Percentiles rank a stretch among this genome's conserved stretches.
Evolutionary conservation across 345 rosid species (phyloP).

Genomic region (Atalantia buxifolia): DNA sequence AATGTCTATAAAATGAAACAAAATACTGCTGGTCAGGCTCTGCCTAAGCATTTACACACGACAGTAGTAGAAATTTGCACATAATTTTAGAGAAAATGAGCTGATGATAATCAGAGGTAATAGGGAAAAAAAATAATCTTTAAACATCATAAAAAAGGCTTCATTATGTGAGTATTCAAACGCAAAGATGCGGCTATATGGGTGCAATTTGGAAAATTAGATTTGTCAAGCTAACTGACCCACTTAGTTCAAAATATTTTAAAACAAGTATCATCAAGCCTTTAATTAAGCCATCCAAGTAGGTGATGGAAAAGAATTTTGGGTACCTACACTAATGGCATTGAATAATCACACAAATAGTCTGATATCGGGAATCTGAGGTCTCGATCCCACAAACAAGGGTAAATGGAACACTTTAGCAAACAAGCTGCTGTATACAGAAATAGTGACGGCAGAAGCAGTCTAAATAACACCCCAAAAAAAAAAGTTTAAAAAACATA

Average conservation of each 20-base stretch:
- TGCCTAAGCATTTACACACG: neutral
- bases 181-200: neutral
- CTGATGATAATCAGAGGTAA: neutral
- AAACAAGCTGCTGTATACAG: neutral
- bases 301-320: neutral
- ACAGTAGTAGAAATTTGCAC: neutral
- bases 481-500: neutral
- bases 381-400: neutral
- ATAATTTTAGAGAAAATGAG: neutral
- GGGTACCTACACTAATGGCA: neutral
- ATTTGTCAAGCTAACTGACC: neutral
- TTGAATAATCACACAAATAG: neutral
- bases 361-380: neutral
- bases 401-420: neutral
- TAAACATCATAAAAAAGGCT: neutral
- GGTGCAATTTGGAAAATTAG: neutral
- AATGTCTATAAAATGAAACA: neutral
- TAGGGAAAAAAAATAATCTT: no score
- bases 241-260: neutral
- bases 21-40: neutral
- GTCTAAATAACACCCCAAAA: neutral
- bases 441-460: neutral
- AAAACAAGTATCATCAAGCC: neutral
- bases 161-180: neutral
- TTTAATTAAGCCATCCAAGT: neutral